These are phyloP conservation scores for Eimeria falciformis DNA, from an alignment of 169 alveolate genomes.

Conservation along the genomic window DNA sequence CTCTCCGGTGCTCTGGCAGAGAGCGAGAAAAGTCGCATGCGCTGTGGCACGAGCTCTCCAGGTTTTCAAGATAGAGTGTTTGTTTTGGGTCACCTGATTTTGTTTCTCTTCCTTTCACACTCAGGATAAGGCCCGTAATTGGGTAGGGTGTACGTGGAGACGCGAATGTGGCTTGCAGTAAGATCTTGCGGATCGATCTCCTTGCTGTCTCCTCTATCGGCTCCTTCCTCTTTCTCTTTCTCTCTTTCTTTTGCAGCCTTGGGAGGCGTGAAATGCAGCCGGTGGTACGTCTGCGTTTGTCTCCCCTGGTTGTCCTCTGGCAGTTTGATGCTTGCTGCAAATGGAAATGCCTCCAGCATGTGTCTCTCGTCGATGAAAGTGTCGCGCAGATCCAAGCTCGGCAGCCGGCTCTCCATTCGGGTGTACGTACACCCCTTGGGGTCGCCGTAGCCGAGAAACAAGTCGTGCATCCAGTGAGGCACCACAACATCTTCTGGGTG, in stretches of 20 bases:
- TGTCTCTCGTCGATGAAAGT: constrained; percentile 77
- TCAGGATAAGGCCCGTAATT: constrained; percentile 68
- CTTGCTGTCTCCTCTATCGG: neutral
- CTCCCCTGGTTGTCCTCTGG: constrained; percentile 26
- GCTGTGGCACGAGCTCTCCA: neutral
- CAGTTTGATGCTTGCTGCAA: constrained; percentile 60
- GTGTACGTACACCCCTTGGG: constrained; percentile 82
- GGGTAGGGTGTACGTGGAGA: constrained; percentile 12
- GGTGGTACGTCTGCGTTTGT: constrained; percentile 24
- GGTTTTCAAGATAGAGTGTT: neutral
- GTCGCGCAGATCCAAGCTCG: constrained; percentile 76
- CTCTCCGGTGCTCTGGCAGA: too few species aligned
- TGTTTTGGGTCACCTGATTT: neutral
- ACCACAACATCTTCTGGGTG: constrained; percentile 84
- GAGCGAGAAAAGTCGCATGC: too few species aligned
- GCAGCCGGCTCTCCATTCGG: constrained; percentile 77
- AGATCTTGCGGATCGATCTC: neutral
- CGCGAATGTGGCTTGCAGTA: neutral
- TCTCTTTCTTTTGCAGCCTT: constrained; percentile 1
- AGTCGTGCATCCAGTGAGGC: constrained; percentile 87
- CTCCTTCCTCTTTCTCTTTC: constrained; percentile 1
- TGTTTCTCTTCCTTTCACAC: constrained; percentile 30
- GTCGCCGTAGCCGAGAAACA: constrained; percentile 88
- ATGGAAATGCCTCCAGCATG: constrained; percentile 78
- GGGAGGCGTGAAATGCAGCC: neutral